These are phyloP conservation scores for Candida mattraensis DNA, from an alignment of 805 yeast species.

Conservation along the genomic window DNA sequence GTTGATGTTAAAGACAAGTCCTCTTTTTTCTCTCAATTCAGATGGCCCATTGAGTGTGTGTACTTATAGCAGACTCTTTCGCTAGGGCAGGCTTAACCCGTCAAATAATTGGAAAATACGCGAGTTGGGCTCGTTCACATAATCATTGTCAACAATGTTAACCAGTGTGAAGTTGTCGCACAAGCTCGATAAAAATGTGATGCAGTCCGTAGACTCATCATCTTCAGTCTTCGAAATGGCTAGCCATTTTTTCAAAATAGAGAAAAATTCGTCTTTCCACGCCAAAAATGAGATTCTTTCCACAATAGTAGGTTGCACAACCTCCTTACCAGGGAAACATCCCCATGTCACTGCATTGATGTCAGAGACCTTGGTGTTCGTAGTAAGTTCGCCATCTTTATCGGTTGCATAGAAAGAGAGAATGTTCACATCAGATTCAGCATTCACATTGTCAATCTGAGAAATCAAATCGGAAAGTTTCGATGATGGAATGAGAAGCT, in stretches of 20 bases:
- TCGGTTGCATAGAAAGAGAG: conserved; percentile 79
- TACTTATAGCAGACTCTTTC: neutral
- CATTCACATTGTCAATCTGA: conserved; percentile 47
- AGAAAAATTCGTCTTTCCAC: conserved; percentile 94
- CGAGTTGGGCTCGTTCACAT: conserved; percentile 45
- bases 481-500: conserved; percentile 70
- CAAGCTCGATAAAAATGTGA: conserved; percentile 44
- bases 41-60: neutral
- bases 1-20: conserved; percentile 14
- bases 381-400: conserved; percentile 52
- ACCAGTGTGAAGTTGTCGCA: conserved; percentile 68
- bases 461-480: conserved; percentile 38
- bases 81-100: conserved; percentile 17
- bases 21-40: neutral
- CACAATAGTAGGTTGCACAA: conserved; percentile 93
- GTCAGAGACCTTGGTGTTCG: conserved; percentile 67
- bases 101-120: conserved; percentile 57
- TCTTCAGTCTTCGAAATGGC: conserved; percentile 36
- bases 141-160: conserved; percentile 90
- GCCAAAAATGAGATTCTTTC: conserved; percentile 90
- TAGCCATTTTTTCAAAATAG: conserved; percentile 78
- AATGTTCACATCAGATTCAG: conserved; percentile 42
- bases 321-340: conserved; percentile 93
- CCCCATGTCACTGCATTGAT: conserved; percentile 99
- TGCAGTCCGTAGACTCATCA: conserved; percentile 26